These are phyloP conservation scores for Erodium trifolium DNA, from an alignment of 441 rosid species.

Conservation along the genomic window DNA sequence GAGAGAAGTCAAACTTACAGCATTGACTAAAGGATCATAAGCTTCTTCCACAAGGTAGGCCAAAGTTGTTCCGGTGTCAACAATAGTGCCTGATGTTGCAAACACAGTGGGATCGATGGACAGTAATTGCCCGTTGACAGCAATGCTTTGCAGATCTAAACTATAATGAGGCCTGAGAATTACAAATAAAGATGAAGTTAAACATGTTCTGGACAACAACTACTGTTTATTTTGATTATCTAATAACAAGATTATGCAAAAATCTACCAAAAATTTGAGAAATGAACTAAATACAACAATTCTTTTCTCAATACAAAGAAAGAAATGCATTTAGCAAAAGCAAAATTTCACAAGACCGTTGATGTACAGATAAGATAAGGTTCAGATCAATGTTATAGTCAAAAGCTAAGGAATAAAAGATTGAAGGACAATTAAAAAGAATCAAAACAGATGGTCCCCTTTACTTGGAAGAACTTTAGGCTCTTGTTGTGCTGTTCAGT, in stretches of 20 bases:
- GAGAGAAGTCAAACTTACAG: constrained; percentile 39
- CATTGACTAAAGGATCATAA: constrained; percentile 49
- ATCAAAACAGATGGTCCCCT: background rate
- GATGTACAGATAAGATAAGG: background rate
- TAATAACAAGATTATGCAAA: background rate
- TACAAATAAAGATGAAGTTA: constrained; percentile 18
- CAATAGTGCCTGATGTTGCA: constrained; percentile 53
- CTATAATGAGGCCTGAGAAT: constrained; percentile 64
- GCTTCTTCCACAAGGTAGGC: constrained; percentile 65
- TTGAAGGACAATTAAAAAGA: background rate
- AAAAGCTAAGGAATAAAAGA: background rate
- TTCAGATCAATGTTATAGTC: background rate
- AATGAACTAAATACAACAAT: background rate
- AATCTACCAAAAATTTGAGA: background rate
- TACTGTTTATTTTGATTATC: background rate
- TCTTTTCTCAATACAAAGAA: background rate
- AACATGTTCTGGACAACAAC: constrained; percentile 9
- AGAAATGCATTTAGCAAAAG: background rate
- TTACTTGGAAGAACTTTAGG: background rate
- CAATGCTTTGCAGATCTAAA: constrained; percentile 53
- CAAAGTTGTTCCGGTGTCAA: constrained; percentile 72
- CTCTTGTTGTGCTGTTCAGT: background rate
- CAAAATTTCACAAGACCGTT: constrained; percentile 3
- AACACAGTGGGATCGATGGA: constrained; percentile 42
- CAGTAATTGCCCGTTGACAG: constrained; percentile 46